Evolutionary conservation across 2,329 filamentous ascomycete species (phyloP).

Genomic region (Pyrenochaeta sp.): DNA sequence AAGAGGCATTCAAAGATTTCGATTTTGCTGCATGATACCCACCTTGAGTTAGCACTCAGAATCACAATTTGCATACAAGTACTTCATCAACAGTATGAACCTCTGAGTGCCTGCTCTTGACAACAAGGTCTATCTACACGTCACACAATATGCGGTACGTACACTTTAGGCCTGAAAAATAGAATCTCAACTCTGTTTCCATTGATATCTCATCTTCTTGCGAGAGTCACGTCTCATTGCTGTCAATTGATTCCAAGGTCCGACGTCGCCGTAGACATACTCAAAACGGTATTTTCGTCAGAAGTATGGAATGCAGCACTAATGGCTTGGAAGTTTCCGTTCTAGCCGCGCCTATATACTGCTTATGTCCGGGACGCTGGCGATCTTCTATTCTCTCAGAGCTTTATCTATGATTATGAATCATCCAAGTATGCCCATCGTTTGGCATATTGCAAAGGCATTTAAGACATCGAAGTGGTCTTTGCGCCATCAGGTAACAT

Average conservation of each 20-base stretch:
- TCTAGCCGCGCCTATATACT: conserved; percentile 26
- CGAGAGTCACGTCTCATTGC: neutral
- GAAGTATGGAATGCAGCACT: conserved; percentile 41
- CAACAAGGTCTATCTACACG: neutral
- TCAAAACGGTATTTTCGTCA: conserved; percentile 34
- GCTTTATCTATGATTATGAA: neutral
- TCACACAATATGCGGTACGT: neutral
- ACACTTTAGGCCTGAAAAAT: too few species aligned
- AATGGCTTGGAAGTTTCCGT: conserved; percentile 46
- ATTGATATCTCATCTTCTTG: neutral
- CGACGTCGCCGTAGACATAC: conserved; percentile 26
- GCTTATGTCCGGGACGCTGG: conserved; percentile 17
- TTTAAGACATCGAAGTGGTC: neutral
- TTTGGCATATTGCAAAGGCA: neutral
- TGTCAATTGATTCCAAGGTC: conserved; percentile 19
- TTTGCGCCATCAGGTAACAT: conserved; percentile 6
- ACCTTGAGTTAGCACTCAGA: neutral
- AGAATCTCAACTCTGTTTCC: neutral
- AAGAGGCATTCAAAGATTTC: conserved; percentile 81
- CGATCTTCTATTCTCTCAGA: neutral
- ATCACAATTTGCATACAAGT: neutral
- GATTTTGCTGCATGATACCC: conserved; percentile 72
- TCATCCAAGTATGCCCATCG: neutral
- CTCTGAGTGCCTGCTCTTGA: neutral
- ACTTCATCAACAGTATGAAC: too few species aligned